Evolutionary conservation across 2,329 filamentous ascomycete genomes (phyloP), one percentile per base, ranked within the genome.

Genomic region (Aspergillus oerlinghausenensis): DNA sequence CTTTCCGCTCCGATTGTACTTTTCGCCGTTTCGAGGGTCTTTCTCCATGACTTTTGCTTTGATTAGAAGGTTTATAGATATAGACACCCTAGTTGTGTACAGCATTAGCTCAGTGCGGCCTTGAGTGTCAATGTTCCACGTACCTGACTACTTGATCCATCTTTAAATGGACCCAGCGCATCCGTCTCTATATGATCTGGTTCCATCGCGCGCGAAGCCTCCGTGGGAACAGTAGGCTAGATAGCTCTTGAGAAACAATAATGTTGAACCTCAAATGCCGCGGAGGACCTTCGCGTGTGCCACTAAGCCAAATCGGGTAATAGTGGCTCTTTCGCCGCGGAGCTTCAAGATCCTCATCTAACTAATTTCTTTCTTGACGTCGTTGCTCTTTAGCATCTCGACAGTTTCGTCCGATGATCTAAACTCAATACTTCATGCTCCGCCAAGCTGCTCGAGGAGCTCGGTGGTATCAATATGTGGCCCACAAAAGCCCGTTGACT

Each of bases 11-110:
- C 54, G 76, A 79, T 0, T 77, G 77, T 7, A 84, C 74, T 66
- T 81, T 85, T 54, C 84, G 79, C 56, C 81, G 78, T 69, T 89
- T 88, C 38, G 79, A 67, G 28, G 84, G 81, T 42, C 82, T 78
- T 50, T 75, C 71, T 28, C 59, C 63, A 48, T 63, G 57, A 43
- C 59, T 17, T 58, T 69, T 73, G 51, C 58, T 74, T 70, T 56
- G 77, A 73, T 69, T 67, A 48, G 79, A 72, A 56, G 84, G 81
- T 57, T 81, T 78, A 70, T 87, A 88, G 61, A 88, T 74, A 69
- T 85, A 88, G 55, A 84, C 83, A 49, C 80, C 80, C 85, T 88
- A 67, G 50, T 47, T 32, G 28, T 57, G n/a, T 11, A 55, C 10
- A 9, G 14, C 38, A 21, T 28, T 38, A 25, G 26, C 38, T 14